phyloP scores from a whole-genome alignment of 2,329 filamentous ascomycete species.

The Diplocarpon mali region DNA sequence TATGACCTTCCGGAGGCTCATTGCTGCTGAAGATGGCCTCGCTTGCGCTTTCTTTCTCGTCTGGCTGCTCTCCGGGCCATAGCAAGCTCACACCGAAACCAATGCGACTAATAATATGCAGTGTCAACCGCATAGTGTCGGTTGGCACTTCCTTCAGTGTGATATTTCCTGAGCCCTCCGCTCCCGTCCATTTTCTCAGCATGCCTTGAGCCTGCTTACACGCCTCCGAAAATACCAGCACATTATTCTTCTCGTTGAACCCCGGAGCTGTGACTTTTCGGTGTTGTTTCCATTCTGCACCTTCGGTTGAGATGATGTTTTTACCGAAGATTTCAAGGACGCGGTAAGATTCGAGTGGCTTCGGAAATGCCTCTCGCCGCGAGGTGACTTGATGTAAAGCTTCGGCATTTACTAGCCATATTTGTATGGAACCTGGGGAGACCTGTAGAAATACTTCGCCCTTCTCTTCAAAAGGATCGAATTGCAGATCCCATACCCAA shows the following conservation, averaged over 20 bases:
- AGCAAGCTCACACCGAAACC: constrained; percentile 55
- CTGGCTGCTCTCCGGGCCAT: constrained; percentile 50
- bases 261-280: constrained; percentile 59
- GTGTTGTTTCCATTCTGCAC: constrained; percentile 58
- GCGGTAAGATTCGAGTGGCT: constrained; percentile 48
- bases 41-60: constrained; percentile 33
- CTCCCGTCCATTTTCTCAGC: constrained; percentile 44
- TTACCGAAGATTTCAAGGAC: constrained; percentile 56
- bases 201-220: constrained; percentile 53
- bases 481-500: constrained; percentile 45
- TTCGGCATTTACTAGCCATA: constrained; percentile 44
- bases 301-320: constrained; percentile 63
- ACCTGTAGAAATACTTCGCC: constrained; percentile 58
- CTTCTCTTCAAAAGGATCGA: constrained; percentile 45
- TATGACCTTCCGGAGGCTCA: constrained; percentile 31
- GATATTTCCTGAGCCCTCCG: constrained; percentile 30
- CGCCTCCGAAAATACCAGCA: constrained; percentile 52
- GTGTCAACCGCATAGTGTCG: constrained; percentile 53
- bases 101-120: constrained; percentile 54
- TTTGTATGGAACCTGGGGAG: constrained; percentile 39
- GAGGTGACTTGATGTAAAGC: constrained; percentile 54
- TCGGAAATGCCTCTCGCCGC: constrained; percentile 60
- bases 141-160: constrained; percentile 46
- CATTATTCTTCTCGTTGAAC: constrained; percentile 69
- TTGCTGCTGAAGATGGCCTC: constrained; percentile 31